Conservation (phyloP, 2,329 filamentous ascomycete species). For the Akanthomyces muscarius region DNA sequence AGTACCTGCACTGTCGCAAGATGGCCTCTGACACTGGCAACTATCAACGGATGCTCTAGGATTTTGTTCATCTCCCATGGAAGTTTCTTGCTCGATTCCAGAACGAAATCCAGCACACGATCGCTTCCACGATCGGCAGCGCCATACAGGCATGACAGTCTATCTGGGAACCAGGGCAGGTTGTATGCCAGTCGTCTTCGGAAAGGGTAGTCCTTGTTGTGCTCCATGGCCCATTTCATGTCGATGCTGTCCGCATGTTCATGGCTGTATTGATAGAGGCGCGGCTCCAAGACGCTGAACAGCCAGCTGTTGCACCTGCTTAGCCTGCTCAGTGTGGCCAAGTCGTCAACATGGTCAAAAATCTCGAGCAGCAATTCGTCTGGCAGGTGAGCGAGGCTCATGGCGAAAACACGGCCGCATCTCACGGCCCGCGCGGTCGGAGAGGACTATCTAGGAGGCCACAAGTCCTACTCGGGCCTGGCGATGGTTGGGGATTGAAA, state of each 20-base stretch:
- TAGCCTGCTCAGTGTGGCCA: background rate
- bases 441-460: background rate
- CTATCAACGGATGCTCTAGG: background rate
- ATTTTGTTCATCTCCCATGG: background rate
- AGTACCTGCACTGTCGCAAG: background rate
- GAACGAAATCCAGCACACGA: background rate
- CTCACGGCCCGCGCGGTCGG: background rate
- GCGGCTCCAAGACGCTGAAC: background rate
- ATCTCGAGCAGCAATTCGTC: background rate
- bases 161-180: background rate
- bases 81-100: background rate
- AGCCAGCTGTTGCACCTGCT: background rate
- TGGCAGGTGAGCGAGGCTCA: background rate
- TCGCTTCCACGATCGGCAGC: background rate
- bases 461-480: background rate
- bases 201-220: background rate
- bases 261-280: background rate
- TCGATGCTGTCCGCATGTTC: background rate
- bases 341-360: background rate
- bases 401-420: background rate
- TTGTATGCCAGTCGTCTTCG: background rate
- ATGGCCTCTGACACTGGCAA: background rate
- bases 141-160: background rate
- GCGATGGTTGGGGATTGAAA: background rate
- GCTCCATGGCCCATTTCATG: background rate